Base-by-base conservation (phyloP, 2,329 filamentous ascomycete species). In the Aspergillus fumigatus region DNA sequence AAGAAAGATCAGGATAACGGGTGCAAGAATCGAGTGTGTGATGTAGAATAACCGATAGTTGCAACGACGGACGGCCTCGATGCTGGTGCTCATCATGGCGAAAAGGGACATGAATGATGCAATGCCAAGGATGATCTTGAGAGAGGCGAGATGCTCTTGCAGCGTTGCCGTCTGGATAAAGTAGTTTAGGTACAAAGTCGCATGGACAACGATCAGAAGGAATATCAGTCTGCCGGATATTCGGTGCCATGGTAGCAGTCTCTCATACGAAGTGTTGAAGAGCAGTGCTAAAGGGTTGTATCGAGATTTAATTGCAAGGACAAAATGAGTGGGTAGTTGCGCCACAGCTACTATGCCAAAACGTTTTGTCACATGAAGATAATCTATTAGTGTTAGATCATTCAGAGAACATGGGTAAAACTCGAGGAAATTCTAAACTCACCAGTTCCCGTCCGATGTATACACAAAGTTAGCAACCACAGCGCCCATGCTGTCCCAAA, bases 301-400 rank as follows among this genome's bases (percentile, higher is more conserved):
- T 59, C 82, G 71, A 26, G 77, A 66, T 27, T 68, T 68, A 21
- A 66, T 48, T 9, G 66, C 57, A 17, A 84, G 71, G 3, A 83
- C 72, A 61, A 83, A 84, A 51, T 83, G 81, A 1, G 82, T 64
- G 1, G 82, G 82, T 2, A 80, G 67, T 62, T 84, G 82, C 5
- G 81, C 82, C 3, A 78, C 75, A 26, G 75, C 80, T 29, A 84
- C 72, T 27, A 80, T 78, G 17, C 80, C 82, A 52, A 84, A 79
- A 2, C 81, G 77, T 67, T 82, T 83, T 2, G 82, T 83, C 26
- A 83, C 69, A 63, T 84, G 82, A 26, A 83, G 70, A 55, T 83
- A 84, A 62, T 84, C 81, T 47, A 3, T 0, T 6, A 17, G 23
- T 26, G 11, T 47, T 25, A 45, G 41, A 45, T 45, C 11, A 6